Evolutionary conservation across 106 monocot genomes (phyloP).

Genomic region (Dendrobium nobile): DNA sequence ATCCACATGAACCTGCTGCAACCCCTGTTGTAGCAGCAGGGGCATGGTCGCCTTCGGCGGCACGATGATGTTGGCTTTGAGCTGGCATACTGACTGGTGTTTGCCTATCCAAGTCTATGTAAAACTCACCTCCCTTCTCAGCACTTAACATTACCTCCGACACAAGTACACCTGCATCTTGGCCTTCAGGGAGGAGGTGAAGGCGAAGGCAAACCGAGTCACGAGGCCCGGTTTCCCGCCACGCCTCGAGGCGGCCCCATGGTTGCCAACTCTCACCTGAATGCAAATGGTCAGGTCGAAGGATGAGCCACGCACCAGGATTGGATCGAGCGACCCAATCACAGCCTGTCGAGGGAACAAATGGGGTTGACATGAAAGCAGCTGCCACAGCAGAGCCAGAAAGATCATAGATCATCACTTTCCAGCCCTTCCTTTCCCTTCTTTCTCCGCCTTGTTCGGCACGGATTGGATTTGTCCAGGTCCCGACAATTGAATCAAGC

Average conservation of each 20-base stretch:
- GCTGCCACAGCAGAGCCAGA: slow-evolving; percentile 74
- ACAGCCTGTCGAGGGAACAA: slow-evolving; percentile 60
- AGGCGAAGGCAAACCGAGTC: slow-evolving; percentile 51
- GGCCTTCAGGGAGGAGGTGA: slow-evolving; percentile 50
- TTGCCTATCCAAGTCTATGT: slow-evolving; percentile 63
- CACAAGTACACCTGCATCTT: slow-evolving; percentile 44
- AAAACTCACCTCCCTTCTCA: slow-evolving; percentile 72
- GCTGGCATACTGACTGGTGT: neutral
- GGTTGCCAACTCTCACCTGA: slow-evolving; percentile 54
- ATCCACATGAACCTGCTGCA: slow-evolving; percentile 19
- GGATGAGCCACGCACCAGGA: slow-evolving; percentile 85
- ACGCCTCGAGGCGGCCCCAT: slow-evolving; percentile 73
- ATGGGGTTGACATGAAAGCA: slow-evolving; percentile 83
- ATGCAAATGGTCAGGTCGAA: slow-evolving; percentile 30
- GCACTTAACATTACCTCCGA: slow-evolving; percentile 43
- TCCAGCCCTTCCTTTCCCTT: slow-evolving; percentile 83
- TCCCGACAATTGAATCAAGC: slow-evolving; percentile 25
- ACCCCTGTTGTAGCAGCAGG: neutral
- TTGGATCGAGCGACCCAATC: slow-evolving; percentile 76
- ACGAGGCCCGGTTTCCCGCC: slow-evolving; percentile 41
- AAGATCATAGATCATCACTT: slow-evolving; percentile 76
- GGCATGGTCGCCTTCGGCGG: neutral
- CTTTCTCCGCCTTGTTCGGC: slow-evolving; percentile 23
- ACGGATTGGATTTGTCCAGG: slow-evolving; percentile 27
- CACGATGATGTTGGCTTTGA: neutral